phyloP scores from a whole-genome alignment of 139 green algal genomes.

The Astrephomene gubernaculifera region DNA sequence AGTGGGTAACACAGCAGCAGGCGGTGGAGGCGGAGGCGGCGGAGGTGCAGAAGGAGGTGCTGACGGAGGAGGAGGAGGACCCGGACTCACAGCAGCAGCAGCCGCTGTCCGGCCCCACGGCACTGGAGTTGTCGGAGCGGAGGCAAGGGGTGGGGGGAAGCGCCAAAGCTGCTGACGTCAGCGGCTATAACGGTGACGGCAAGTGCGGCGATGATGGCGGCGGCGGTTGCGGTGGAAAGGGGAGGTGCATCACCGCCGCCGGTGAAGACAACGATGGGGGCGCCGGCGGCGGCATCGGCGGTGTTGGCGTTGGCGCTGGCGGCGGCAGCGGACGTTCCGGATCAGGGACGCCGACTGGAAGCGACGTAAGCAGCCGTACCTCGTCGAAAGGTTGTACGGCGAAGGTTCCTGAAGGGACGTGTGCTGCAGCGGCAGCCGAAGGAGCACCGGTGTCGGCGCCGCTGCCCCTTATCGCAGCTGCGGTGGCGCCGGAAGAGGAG shows the following conservation, averaged over 20 bases:
- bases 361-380: too few relatives aligned
- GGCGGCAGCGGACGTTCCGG: neutral
- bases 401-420: too few relatives aligned
- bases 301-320: neutral
- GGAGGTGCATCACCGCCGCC: neutral
- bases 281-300: neutral
- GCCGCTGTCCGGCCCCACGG: neutral
- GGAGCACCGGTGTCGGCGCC: too few relatives aligned
- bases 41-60: too few relatives aligned
- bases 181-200: neutral
- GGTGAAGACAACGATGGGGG: neutral
- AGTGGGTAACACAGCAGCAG: conserved; percentile 46
- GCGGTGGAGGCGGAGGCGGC: neutral
- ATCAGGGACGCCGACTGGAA: too few relatives aligned
- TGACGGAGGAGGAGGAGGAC: neutral
- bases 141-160: too few relatives aligned
- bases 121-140: too few relatives aligned
- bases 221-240: neutral
- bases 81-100: neutral
- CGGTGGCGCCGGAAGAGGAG: too few relatives aligned
- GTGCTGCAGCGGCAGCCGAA: too few relatives aligned
- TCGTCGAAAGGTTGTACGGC: too few relatives aligned
- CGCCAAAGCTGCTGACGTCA: too few relatives aligned
- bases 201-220: neutral
- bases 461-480: too few relatives aligned